Base-by-base conservation (phyloP, 108 stramenopile species). In the Cylindrotheca fusiformis region DNA sequence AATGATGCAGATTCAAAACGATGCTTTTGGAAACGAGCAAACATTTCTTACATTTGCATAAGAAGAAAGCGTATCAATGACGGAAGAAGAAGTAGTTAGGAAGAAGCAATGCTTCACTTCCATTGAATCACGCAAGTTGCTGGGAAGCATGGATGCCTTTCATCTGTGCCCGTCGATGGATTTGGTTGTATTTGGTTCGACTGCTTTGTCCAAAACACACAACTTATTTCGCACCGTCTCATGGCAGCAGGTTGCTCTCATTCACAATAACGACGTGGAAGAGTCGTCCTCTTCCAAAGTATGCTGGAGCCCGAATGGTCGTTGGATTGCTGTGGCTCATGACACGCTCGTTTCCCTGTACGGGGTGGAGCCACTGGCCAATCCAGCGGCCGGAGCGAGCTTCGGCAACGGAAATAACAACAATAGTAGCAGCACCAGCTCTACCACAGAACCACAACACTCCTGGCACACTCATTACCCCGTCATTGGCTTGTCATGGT, bases 81-180 rank as follows among this genome's bases (percentile, higher is more conserved):
- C n/a, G 50, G 21, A 60, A 5, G 58, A 60, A 18, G 48, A 62
- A 3, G 25, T 6, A 19, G 25, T 23, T 29, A 2, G 14, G 26
- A 26, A 23, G 30, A 53, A 50, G 48, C 48, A 80, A 58, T 74
- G 69, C 55, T 88, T 88, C 54, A 79, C 81, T 49, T 70, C 71
- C 24, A 72, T 88, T 48, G 83, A 88, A 77, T 63, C 74, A 0
- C 52, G 69, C 6, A 75, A 64, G 31, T 68, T 80, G 31, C 21
- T 78, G 71, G 57, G 71, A 62, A 6, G 60, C 53, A 20, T 36
- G 55, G 47, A 31, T 48, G 12, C 74, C 25, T 77, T 65, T 68
- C 60, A 69, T 4, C 73, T 92, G 47, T 92, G 85, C 72, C 91
- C 91, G 10, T 83, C 85, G 14, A 92, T 92, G 91, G 91, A 92